A percentile compares a stretch with the other conserved stretches of the same genome.
phyloP scores from a whole-genome alignment of 2,329 filamentous ascomycete genomes.

The Neonectria punicea region DNA sequence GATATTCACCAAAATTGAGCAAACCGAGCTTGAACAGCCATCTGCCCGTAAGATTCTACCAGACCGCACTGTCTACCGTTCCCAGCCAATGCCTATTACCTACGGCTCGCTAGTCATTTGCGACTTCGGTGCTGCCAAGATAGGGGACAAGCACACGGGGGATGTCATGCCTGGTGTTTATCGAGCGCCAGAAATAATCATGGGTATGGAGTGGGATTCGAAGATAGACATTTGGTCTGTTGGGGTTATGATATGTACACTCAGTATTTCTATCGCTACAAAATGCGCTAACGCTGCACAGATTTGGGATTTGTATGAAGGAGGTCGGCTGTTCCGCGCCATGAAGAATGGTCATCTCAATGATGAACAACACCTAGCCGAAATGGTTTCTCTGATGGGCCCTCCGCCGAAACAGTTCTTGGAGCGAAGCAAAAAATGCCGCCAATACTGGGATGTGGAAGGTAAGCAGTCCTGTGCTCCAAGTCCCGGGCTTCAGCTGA shows the following conservation, averaged over 20 bases:
- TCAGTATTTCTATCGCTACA: neutral
- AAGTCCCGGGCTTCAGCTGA: too few species aligned
- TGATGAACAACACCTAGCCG: neutral
- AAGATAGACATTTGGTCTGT: conserved; percentile 51
- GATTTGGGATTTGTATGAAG: neutral
- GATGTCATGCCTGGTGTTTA: conserved; percentile 46
- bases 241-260: conserved; percentile 45
- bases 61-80: conserved; percentile 46
- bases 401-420: too few species aligned
- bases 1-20: conserved; percentile 45
- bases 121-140: conserved; percentile 52
- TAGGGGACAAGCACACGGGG: conserved; percentile 37
- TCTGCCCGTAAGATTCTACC: conserved; percentile 44
- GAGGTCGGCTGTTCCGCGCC: neutral
- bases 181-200: conserved; percentile 51
- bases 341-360: neutral
- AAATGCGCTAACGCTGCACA: neutral
- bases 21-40: conserved; percentile 45
- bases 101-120: conserved; percentile 45
- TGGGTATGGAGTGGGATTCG: conserved; percentile 48
- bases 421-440: too few species aligned
- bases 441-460: too few species aligned
- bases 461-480: too few species aligned
- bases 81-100: conserved; percentile 46
- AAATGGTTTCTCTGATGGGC: neutral